Evolutionary conservation across 2,329 filamentous ascomycete genomes (phyloP).

Genomic region (Ophiostoma fasciatum): DNA sequence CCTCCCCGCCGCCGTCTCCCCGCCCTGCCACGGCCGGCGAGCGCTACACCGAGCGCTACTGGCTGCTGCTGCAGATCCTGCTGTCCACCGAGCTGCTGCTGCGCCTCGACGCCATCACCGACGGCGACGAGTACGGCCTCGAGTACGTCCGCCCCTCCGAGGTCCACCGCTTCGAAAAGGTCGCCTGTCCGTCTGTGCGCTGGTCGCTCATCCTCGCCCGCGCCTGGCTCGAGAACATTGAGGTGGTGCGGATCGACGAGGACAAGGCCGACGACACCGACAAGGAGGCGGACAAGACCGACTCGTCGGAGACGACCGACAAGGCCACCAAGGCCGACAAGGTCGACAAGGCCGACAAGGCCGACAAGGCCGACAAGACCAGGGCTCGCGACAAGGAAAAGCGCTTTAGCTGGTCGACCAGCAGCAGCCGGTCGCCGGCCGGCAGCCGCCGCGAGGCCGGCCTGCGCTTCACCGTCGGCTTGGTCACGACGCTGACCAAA

Average conservation of each 20-base stretch:
- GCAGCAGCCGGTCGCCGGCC: slow-evolving; percentile 13
- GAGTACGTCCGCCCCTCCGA: slow-evolving; percentile 39
- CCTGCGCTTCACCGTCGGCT: slow-evolving; percentile 25
- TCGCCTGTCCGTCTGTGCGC: slow-evolving; percentile 45
- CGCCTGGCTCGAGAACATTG: slow-evolving; percentile 54
- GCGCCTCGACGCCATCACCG: slow-evolving; percentile 47
- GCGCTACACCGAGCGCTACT: slow-evolving; percentile 47
- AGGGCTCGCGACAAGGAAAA: too few species aligned
- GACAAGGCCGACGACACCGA: background rate
- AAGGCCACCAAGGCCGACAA: background rate
- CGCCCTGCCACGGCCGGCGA: slow-evolving; percentile 34
- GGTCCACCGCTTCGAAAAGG: slow-evolving; percentile 45
- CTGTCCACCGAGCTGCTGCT: slow-evolving; percentile 51
- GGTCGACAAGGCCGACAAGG: background rate
- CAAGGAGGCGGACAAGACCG: background rate
- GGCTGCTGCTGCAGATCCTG: slow-evolving; percentile 51
- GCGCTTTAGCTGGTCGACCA: background rate
- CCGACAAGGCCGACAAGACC: background rate
- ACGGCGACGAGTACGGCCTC: slow-evolving; percentile 40
- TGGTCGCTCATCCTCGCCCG: slow-evolving; percentile 53
- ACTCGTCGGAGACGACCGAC: background rate
- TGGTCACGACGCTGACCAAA: slow-evolving; percentile 44
- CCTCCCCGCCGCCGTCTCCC: too few species aligned
- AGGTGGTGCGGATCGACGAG: slow-evolving; percentile 22
- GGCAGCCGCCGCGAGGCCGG: too few species aligned